Evolutionary conservation across 176 grass and related monocot species (phyloP), one percentile per base, ranked within the genome.

Genomic region (Otatea glauca): DNA sequence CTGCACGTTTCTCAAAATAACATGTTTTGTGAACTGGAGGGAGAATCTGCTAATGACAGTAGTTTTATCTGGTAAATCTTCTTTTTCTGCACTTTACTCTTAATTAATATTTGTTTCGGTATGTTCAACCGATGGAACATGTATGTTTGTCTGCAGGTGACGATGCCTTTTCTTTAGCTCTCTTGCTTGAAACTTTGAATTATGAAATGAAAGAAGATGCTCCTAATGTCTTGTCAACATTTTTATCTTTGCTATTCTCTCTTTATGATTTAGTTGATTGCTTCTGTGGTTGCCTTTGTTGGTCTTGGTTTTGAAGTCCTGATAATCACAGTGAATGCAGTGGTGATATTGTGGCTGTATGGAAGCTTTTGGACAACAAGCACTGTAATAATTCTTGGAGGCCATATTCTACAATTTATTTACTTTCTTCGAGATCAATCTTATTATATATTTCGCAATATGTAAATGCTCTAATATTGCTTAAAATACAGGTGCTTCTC

Each of bases 351-450:
- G 64, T 98, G 93, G 96, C 39, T 98, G 63, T 95, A 92, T 89
- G 96, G 96, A 86, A 98, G 91, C 83, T 96, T 98, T 75, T 98
- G 96, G 93, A 88, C 45, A 80, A 96, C 96, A 85, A 88, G 85
- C 67, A 41, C 83, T 86, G 76, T 98, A 48, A 80, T 95, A 74
- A 53, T 98, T 94, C 70, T 94, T 84, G 91, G 91, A 91, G 94
- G 94, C 92, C 39, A 72, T 84, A 75, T 82, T 87, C 81, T 38
- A 64, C 41, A 83, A 61, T 49, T 91, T 87, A n/a, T 78, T 85
- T 39, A 79, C 42, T 70, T 81, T 48, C 73, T 64, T 62, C 32
- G 66, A 14, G 32, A 51, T 74, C 14, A 10, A 23, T 10, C 51
- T 77, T 65, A 65, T 70, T 72, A 10, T 48, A 50, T 61, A 43